phyloP scores from a whole-genome alignment of 345 rosid species.

The Stellera chamaejasme region DNA sequence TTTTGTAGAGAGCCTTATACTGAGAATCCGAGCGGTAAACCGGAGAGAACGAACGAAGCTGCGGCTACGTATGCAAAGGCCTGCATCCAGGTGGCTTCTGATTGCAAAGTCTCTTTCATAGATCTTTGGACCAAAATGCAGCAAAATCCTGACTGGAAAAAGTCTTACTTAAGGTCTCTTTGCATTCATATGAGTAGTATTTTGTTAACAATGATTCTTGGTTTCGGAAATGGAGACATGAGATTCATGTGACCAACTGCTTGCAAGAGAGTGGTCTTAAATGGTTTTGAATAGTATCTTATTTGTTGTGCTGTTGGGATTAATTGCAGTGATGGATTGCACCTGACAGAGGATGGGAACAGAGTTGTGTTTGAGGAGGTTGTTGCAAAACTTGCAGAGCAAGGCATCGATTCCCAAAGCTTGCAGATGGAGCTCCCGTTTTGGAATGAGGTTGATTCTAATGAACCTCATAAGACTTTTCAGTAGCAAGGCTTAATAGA shows the following conservation, averaged over 20 bases:
- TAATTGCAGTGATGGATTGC: conserved; percentile 73
- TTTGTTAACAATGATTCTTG: no score
- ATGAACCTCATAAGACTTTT: conserved; percentile 57
- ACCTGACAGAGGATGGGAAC: conserved; percentile 50
- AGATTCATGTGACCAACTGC: not conserved
- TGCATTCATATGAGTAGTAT: no score
- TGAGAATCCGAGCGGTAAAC: conserved; percentile 51
- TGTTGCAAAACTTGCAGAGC: conserved; percentile 37
- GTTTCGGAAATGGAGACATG: not conserved
- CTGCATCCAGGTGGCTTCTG: conserved; percentile 44
- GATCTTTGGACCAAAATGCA: conserved; percentile 90
- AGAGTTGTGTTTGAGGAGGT: conserved; percentile 70
- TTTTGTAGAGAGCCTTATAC: conserved; percentile 52
- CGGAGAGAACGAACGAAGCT: conserved; percentile 90
- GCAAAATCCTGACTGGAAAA: conserved; percentile 50
- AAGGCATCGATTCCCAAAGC: conserved; percentile 43
- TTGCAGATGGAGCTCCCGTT: conserved; percentile 58
- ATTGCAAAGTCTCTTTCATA: conserved; percentile 40
- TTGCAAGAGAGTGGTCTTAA: no score
- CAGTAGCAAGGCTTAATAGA: conserved; percentile 5
- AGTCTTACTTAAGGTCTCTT: conserved; percentile 46
- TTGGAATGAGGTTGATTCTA: conserved; percentile 44
- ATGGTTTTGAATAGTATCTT: no score
- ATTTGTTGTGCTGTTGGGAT: not conserved
- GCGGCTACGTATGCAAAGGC: conserved; percentile 66